Conservation (phyloP, 1,139 yeast species). For the Pichia sp. region DNA sequence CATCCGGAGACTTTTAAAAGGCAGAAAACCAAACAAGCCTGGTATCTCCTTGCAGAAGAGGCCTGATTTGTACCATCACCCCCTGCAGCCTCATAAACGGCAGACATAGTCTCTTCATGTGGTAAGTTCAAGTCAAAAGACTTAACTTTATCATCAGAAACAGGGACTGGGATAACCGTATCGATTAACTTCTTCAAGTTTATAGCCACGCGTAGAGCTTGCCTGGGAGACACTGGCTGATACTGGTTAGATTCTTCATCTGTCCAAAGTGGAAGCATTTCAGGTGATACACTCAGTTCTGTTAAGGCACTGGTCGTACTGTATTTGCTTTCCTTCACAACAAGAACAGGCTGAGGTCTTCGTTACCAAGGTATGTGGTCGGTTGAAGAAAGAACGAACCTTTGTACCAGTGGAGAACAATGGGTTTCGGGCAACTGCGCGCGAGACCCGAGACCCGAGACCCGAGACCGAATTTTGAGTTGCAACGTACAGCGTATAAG, state of each 20-base stretch:
- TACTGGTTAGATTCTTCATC: constrained; percentile 27
- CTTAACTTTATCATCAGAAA: constrained; percentile 43
- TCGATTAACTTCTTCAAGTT: constrained; percentile 71
- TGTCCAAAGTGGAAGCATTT: constrained; percentile 20
- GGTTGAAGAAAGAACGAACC: too few species aligned
- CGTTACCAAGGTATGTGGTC: too few species aligned
- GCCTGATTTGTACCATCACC: constrained; percentile 54
- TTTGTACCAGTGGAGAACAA: too few species aligned
- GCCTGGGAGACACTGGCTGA: constrained; percentile 55
- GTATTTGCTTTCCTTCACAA: too few species aligned
- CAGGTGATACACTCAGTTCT: too few species aligned
- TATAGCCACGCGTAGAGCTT: constrained; percentile 63
- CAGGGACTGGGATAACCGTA: constrained; percentile 57
- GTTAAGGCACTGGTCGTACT: too few species aligned
- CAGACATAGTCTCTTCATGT: constrained; percentile 48
- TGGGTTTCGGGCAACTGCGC: too few species aligned
- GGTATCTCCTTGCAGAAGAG: constrained; percentile 53
- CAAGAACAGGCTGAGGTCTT: too few species aligned
- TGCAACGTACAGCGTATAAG: too few species aligned
- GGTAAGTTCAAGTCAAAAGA: constrained; percentile 57
- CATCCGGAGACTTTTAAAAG: constrained; percentile 70
- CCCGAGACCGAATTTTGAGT: too few species aligned
- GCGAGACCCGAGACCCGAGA: too few species aligned
- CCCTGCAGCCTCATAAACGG: constrained; percentile 73
- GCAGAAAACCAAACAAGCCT: constrained; percentile 62